Evolutionary conservation across 2,329 filamentous ascomycete genomes (phyloP).

Genomic region (Chalaropsis thielavioides): DNA sequence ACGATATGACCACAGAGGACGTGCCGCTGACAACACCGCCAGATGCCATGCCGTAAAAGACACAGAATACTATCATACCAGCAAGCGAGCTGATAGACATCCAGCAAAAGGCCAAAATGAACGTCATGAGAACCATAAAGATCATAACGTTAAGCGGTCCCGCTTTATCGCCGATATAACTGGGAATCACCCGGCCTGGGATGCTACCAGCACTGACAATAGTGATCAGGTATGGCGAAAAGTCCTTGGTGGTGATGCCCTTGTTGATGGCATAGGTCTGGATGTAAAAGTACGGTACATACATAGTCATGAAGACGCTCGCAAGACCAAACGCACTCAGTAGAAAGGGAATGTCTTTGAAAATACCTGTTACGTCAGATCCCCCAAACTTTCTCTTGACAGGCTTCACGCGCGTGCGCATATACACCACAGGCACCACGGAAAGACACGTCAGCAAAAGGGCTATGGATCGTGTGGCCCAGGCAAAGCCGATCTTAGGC

Average conservation of each 20-base stretch:
- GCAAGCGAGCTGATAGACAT: conserved; percentile 26
- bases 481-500: conserved; percentile 39
- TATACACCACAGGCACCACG: conserved; percentile 27
- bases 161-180: conserved; percentile 30
- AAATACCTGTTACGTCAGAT: conserved; percentile 19
- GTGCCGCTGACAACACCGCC: conserved; percentile 32
- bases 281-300: conserved; percentile 36
- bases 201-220: conserved; percentile 34
- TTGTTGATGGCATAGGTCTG: conserved; percentile 30
- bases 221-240: conserved; percentile 31
- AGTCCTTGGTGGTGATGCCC: conserved; percentile 24
- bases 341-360: conserved; percentile 27
- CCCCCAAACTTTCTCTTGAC: conserved; percentile 14
- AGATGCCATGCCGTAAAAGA: conserved; percentile 34
- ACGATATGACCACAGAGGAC: conserved; percentile 28
- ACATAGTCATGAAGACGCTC: conserved; percentile 32
- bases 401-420: conserved; percentile 27
- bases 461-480: conserved; percentile 33
- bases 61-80: conserved; percentile 30
- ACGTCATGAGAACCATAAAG: conserved; percentile 31
- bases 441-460: conserved; percentile 30
- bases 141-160: conserved; percentile 31
- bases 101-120: conserved; percentile 34
- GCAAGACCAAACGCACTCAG: conserved; percentile 27
- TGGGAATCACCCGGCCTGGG: conserved; percentile 32